Conservation (phyloP, 2,329 filamentous ascomycete genomes). For the Pestalotiopsis sp. region DNA sequence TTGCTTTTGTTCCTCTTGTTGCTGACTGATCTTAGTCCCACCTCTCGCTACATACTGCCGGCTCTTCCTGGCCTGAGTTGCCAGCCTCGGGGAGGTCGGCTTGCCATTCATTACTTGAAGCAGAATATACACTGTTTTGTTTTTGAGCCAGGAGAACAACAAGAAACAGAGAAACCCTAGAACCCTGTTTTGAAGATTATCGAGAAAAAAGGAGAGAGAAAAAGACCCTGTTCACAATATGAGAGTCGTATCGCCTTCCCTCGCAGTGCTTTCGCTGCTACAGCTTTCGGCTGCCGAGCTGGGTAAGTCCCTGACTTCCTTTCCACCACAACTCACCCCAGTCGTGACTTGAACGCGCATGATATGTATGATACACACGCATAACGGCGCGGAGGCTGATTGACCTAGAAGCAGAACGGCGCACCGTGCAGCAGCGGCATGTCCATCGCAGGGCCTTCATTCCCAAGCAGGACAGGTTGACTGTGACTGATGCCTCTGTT, state of each 20-base stretch:
- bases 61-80: conserved; percentile 17
- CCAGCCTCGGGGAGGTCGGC: conserved; percentile 20
- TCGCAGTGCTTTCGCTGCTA: conserved; percentile 41
- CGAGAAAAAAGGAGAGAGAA: neutral
- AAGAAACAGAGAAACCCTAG: neutral
- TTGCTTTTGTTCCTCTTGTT: conserved; percentile 20
- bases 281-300: conserved; percentile 45
- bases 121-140: neutral
- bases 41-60: conserved; percentile 17
- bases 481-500: conserved; percentile 39
- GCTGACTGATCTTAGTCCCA: conserved; percentile 18
- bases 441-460: conserved; percentile 29
- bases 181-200: conserved; percentile 9
- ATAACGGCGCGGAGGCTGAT: neutral
- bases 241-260: conserved; percentile 42
- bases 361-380: neutral
- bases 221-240: conserved; percentile 36
- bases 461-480: conserved; percentile 30
- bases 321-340: neutral
- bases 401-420: conserved; percentile 19
- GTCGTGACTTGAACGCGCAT: neutral
- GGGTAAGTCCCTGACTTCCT: conserved; percentile 25
- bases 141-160: neutral
- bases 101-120: conserved; percentile 24
- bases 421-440: conserved; percentile 38